Base-by-base conservation (phyloP, 805 yeast species). In the Metschnikowia bowlesiae region DNA sequence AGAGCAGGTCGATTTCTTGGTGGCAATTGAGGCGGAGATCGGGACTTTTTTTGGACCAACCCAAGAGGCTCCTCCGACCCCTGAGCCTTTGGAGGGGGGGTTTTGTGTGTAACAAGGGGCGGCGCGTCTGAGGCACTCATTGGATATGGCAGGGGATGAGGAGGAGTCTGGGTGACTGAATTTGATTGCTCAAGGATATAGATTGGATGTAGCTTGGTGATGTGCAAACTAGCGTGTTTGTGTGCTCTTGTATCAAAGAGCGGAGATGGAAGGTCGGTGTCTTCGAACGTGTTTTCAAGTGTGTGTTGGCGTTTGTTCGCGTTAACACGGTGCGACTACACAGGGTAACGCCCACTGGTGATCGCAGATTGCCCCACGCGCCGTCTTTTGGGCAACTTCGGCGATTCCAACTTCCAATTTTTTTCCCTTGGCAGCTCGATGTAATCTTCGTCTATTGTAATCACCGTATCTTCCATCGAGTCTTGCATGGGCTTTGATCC, bases 241-340 rank as follows among this genome's bases (percentile, higher is more conserved):
- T 9, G 36, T 31, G 38, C 16, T 40, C 11, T 40, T 40, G 26
- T 40, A 13, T 11, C 8, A 39, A 39, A 39, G 30, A 28, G n/a
- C 10, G 11, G 14, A 28, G 22, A 28, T 37, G 18, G 41, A 16
- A 26, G 31, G 11, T 26, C 16, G 16, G n/a, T 3, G 30, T 37
- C 14, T 37, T 22, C 7, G 29, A 40, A 40, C 16, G 34, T 10
- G 26, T 28, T 30, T 33, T 16, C n/a, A 39, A 18, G 32, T 3
- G 18, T 9, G 32, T 3, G 18, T 9, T 40, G 33, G 22, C 22
- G 11, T 40, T 26, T 29, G 28, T 30, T 16, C 44, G 44, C 44
- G 44, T 41, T 35, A 22, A 41, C 44, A 32, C 37, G 22, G 36
- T 31, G 44, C 44, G 44, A 41, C 44, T 41, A 41, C 8, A 32